phyloP scores from a whole-genome alignment of 257 asterid genomes.

The Solanum etuberosum region DNA sequence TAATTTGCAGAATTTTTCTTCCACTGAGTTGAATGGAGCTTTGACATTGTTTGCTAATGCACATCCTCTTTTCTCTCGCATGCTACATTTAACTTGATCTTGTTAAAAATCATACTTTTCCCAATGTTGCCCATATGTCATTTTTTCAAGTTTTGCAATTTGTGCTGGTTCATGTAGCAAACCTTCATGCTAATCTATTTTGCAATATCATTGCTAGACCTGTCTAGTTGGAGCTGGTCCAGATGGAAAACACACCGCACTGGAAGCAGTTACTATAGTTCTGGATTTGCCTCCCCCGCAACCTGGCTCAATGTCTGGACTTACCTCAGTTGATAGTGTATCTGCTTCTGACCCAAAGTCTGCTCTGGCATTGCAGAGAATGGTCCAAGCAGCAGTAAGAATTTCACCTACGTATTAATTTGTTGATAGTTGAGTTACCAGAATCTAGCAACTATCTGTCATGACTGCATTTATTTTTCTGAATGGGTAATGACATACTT shows the following conservation, averaged over 20 bases:
- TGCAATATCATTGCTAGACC: constrained; percentile 39
- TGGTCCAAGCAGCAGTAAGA: constrained; percentile 98
- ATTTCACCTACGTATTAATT: constrained; percentile 1
- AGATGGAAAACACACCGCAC: constrained; percentile 94
- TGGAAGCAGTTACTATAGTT: constrained; percentile 95
- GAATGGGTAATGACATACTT: constrained; percentile 10
- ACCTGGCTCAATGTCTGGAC: constrained; percentile 73
- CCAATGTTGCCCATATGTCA: neutral
- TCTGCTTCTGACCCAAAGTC: constrained; percentile 98
- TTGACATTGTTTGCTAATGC: neutral
- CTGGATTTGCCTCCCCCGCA: constrained; percentile 99
- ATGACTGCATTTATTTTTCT: neutral
- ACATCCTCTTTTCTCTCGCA: neutral
- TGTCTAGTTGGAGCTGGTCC: constrained; percentile 99
- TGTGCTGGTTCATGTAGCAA: neutral
- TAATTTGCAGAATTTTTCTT: neutral
- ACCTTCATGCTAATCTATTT: neutral
- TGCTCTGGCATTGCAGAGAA: constrained; percentile 89
- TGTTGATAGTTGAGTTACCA: neutral
- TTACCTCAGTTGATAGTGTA: constrained; percentile 78
- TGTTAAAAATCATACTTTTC: neutral
- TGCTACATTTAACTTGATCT: neutral
- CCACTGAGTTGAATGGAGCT: neutral
- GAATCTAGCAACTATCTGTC: neutral
- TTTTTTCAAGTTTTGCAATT: neutral